These are phyloP conservation scores for Amanita fuliginea DNA, from an alignment of 768 basidiomycete species.

Conservation along the genomic window DNA sequence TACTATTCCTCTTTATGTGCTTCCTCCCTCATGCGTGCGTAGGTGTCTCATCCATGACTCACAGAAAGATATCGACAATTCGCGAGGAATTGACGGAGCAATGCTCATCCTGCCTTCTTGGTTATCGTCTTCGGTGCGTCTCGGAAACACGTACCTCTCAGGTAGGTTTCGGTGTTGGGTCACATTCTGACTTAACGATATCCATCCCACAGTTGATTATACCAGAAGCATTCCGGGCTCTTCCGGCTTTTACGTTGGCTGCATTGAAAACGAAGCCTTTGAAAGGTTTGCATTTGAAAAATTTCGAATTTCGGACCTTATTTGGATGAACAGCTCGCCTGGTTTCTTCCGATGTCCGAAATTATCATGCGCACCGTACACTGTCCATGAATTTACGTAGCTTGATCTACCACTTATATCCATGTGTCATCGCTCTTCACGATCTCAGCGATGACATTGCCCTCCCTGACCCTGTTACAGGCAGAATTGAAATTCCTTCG, in stretches of 20 bases:
- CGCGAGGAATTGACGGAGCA: slow-evolving; percentile 78
- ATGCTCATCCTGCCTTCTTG: slow-evolving; percentile 70
- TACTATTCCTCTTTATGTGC: slow-evolving; percentile 12
- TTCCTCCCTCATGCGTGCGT: neutral
- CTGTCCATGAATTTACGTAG: slow-evolving; percentile 57
- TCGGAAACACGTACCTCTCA: slow-evolving; percentile 67
- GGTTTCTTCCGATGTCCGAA: slow-evolving; percentile 91
- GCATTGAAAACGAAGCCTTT: slow-evolving; percentile 85
- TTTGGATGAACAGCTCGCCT: slow-evolving; percentile 45
- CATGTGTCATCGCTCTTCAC: slow-evolving; percentile 79
- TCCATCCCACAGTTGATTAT: slow-evolving; percentile 62
- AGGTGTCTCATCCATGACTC: slow-evolving; percentile 63
- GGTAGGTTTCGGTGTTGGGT: slow-evolving; percentile 29
- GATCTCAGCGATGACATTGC: slow-evolving; percentile 65
- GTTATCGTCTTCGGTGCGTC: slow-evolving; percentile 86
- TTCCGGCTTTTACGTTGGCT: slow-evolving; percentile 73
- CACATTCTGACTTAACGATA: neutral
- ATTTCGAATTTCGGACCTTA: neutral
- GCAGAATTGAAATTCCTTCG: slow-evolving; percentile 55
- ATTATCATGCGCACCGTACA: slow-evolving; percentile 71
- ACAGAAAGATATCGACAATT: slow-evolving; percentile 58
- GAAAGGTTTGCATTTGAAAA: slow-evolving; percentile 49
- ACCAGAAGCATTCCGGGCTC: slow-evolving; percentile 83
- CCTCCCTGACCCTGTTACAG: slow-evolving; percentile 49
- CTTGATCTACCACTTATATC: slow-evolving; percentile 77